Evolutionary conservation across 176 grass and related monocot genomes (phyloP), one percentile per base, ranked within the genome.

Genomic region (Phoenix dactylifera): DNA sequence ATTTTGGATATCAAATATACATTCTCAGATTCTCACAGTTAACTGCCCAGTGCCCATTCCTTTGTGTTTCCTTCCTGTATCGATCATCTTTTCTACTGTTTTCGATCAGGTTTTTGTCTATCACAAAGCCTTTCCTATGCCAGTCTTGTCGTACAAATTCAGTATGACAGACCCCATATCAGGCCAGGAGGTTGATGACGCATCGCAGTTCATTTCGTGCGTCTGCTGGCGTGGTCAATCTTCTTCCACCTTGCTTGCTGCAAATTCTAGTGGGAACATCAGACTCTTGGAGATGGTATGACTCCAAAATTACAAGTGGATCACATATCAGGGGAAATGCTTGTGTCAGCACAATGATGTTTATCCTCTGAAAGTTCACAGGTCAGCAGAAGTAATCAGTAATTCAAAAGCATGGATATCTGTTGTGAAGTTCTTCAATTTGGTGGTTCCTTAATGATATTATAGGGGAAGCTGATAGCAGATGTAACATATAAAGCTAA

Each of bases 251-350:
- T 78, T 98, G 60, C 86, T 98, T 69, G 89, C 79, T 49, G 93
- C 84, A 53, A 98, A 90, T 74, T 98, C 93, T 28, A 89, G 83
- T 18, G 93, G 93, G 18, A 92, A 88, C 59, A 85, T 98, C 67
- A 92, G 88, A 68, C 69, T 98, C 53, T 76, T 98, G 78, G 87
- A 98, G 73, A 92, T 98, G 93, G 93, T 87, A 65, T 98, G 20
- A 55, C 22, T 12, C 15, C 16, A 26, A n/a, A 16, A 17, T n/a
- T 17, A 7, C 0, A 59, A 6, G 23, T 28, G 24, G 63, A 80
- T 54, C 30, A 18, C 58, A 54, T 59, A 15, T 18, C 17, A 3
- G 0, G 35, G 35, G 35, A 44, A 12, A 44, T 44, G 6, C 35
- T n/a, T 6, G 7, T 25, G 51, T 67, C 15, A 14, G 29, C 2